Evolutionary conservation across 2,329 filamentous ascomycete species (phyloP).

Genomic region (Xenoacremonium recifei): DNA sequence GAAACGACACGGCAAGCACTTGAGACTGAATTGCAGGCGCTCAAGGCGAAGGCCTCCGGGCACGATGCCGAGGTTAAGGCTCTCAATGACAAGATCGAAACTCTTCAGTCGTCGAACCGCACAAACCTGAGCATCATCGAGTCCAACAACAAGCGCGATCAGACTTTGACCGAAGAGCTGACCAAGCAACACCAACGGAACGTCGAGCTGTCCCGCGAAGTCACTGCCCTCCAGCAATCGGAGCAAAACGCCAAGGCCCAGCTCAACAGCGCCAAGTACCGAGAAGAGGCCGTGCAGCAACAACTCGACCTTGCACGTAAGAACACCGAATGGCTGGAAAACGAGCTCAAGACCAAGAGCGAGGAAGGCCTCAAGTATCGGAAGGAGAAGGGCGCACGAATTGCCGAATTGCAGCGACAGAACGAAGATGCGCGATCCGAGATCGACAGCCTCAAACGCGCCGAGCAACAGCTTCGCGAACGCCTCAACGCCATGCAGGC

Average conservation of each 20-base stretch:
- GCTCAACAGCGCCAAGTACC: conserved; percentile 80
- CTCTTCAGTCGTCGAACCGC: conserved; percentile 87
- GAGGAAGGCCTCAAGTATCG: conserved; percentile 85
- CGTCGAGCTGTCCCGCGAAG: conserved; percentile 77
- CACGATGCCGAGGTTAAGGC: conserved; percentile 74
- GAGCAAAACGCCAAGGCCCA: conserved; percentile 80
- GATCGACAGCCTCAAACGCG: conserved; percentile 74
- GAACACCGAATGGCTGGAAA: conserved; percentile 91
- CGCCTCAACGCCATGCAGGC: conserved; percentile 80
- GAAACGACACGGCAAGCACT: conserved; percentile 74
- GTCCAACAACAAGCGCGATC: conserved; percentile 82
- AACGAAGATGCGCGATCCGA: conserved; percentile 81
- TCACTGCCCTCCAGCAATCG: conserved; percentile 77
- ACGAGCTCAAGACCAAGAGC: conserved; percentile 85
- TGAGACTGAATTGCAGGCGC: conserved; percentile 76
- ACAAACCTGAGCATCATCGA: conserved; percentile 88
- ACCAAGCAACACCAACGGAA: conserved; percentile 87
- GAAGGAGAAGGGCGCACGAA: conserved; percentile 90
- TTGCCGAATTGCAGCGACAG: conserved; percentile 82
- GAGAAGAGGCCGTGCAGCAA: conserved; percentile 85
- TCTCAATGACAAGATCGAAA: conserved; percentile 78
- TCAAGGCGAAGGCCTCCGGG: conserved; percentile 73
- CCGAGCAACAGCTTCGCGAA: conserved; percentile 75
- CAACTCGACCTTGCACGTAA: conserved; percentile 85
- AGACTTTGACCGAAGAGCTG: conserved; percentile 81